Percentiles rank a stretch among this genome's conserved stretches.
These are phyloP conservation scores for Glycine latifolia DNA, from an alignment of 306 rosid species.

Conservation along the genomic window DNA sequence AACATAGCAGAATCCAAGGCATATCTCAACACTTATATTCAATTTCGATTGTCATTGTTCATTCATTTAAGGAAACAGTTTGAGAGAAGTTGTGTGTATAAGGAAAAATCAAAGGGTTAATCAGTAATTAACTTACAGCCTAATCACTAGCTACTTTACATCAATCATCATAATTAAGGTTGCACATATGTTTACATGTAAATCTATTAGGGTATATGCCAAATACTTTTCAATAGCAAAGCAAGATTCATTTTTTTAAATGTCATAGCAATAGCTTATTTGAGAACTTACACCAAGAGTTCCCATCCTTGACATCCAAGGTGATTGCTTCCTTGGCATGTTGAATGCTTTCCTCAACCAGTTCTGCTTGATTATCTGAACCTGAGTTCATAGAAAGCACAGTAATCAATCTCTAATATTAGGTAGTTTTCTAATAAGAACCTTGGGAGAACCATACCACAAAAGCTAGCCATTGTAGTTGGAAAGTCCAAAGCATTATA, in stretches of 20 bases:
- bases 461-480: neutral
- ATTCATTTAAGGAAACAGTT: slow-evolving; percentile 2
- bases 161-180: slow-evolving; percentile 4
- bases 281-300: slow-evolving; percentile 88
- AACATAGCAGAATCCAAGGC: neutral
- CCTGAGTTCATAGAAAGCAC: slow-evolving; percentile 57
- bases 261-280: slow-evolving; percentile 9
- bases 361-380: slow-evolving; percentile 79
- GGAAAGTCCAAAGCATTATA: neutral
- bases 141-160: slow-evolving; percentile 9
- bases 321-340: slow-evolving; percentile 91
- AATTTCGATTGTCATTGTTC: slow-evolving; percentile 8
- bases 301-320: slow-evolving; percentile 94
- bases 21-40: neutral
- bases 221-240: slow-evolving; percentile 21
- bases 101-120: slow-evolving; percentile 5
- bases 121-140: neutral
- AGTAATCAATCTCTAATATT: neutral
- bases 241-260: neutral
- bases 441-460: neutral
- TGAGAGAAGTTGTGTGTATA: neutral
- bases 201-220: neutral
- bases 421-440: slow-evolving; percentile 12
- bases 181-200: neutral
- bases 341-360: slow-evolving; percentile 93